Percentiles rank a stretch among this genome's conserved stretches.
Conservation (phyloP, 352 stramenopile genomes). For the Globisporangium takayamanum region DNA sequence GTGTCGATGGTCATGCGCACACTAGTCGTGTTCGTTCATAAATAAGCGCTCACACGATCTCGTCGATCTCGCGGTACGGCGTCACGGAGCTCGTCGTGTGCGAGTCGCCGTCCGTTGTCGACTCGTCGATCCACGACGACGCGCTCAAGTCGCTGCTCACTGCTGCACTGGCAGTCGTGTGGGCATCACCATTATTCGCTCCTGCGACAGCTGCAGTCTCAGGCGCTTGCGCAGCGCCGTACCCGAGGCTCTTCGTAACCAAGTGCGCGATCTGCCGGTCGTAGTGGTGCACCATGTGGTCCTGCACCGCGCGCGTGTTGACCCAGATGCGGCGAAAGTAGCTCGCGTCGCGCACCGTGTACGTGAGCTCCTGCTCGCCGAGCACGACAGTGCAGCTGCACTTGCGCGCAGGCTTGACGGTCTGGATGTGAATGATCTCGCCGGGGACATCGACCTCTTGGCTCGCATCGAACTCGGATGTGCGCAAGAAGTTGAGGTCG, state of each 20-base stretch:
- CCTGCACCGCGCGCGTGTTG: constrained; percentile 46
- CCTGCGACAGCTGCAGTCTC: background rate
- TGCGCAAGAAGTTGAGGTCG: constrained; percentile 27
- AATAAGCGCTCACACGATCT: constrained; percentile 20
- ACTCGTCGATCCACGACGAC: constrained; percentile 26
- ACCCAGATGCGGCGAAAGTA: constrained; percentile 70
- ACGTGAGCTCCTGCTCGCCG: constrained; percentile 65
- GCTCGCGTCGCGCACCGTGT: constrained; percentile 54
- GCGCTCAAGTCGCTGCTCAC: constrained; percentile 16
- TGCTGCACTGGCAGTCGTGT: background rate
- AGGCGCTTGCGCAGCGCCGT: constrained; percentile 5
- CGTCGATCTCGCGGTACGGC: constrained; percentile 29
- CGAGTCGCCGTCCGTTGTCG: constrained; percentile 9
- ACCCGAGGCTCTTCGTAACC: constrained; percentile 49
- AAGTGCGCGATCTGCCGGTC: constrained; percentile 63
- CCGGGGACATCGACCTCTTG: constrained; percentile 66
- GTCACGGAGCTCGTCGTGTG: constrained; percentile 14
- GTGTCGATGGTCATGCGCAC: background rate
- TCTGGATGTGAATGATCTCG: constrained; percentile 67
- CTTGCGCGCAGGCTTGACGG: constrained; percentile 37
- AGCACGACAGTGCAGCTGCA: constrained; percentile 62
- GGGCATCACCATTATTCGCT: background rate
- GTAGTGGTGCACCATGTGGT: constrained; percentile 84
- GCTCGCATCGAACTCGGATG: constrained; percentile 30
- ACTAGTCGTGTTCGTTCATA: background rate